These are phyloP conservation scores for Suhomyces canberraensis DNA, from an alignment of 805 yeast genomes.

Conservation along the genomic window DNA sequence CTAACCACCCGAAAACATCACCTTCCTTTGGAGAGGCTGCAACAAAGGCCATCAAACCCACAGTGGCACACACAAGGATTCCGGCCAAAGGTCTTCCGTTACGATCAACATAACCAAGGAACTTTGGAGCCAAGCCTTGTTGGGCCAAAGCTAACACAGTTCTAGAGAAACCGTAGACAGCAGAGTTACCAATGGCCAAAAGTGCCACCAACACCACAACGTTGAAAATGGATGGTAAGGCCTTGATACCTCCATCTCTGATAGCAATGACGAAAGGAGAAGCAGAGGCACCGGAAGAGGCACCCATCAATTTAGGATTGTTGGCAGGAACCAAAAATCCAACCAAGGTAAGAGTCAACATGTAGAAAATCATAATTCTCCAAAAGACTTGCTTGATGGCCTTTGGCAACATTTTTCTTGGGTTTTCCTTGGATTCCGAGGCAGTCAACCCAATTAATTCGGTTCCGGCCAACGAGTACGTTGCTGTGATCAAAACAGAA, in stretches of 20 bases:
- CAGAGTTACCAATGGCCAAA: conserved; percentile 42
- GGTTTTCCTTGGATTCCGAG: conserved; percentile 33
- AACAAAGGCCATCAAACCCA: conserved; percentile 40
- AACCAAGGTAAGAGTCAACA: conserved; percentile 38
- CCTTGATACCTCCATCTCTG: conserved; percentile 38
- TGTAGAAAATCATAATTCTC: conserved; percentile 39
- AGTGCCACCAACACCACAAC: conserved; percentile 41
- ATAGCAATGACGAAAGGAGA: conserved; percentile 45
- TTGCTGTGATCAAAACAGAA: conserved; percentile 38
- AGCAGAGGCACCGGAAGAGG: conserved; percentile 31
- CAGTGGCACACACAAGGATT: conserved; percentile 27
- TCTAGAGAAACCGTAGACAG: conserved; percentile 43
- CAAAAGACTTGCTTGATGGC: conserved; percentile 44
- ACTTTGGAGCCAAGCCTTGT: conserved; percentile 38
- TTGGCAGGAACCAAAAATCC: conserved; percentile 38
- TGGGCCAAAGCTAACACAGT: conserved; percentile 39
- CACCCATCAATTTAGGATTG: conserved; percentile 22
- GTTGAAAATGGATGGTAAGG: conserved; percentile 41
- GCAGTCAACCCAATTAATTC: conserved; percentile 41
- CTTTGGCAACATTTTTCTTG: conserved; percentile 36
- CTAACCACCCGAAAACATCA: conserved; percentile 32
- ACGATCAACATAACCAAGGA: conserved; percentile 36
- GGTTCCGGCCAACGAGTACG: conserved; percentile 43
- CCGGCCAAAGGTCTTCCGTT: conserved; percentile 41
- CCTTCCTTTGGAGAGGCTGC: conserved; percentile 37